Evolutionary conservation across 192 early-diverging fungal species (phyloP).

Genomic region (Funneliformis geosporum): DNA sequence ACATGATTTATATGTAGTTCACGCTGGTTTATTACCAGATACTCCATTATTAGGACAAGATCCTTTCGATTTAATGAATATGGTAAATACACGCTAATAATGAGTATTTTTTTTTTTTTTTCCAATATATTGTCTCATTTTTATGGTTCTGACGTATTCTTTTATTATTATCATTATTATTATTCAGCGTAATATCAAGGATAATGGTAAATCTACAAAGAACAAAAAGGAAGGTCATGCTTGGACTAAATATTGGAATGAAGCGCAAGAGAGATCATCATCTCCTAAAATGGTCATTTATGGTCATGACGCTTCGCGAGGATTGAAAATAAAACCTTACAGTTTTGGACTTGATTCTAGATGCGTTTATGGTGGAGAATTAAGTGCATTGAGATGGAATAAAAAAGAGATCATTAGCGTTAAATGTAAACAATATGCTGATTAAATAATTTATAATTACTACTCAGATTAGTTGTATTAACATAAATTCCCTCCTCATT

Average conservation of each 20-base stretch:
- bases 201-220: slow-evolving; percentile 41
- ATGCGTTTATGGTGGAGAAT: slow-evolving; percentile 65
- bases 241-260: slow-evolving; percentile 47
- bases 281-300: slow-evolving; percentile 53
- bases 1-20: slow-evolving; percentile 60
- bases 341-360: slow-evolving; percentile 70
- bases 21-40: slow-evolving; percentile 65
- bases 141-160: slow-evolving; percentile 19
- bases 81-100: slow-evolving; percentile 39
- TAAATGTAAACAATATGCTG: background rate
- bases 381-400: slow-evolving; percentile 53
- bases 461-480: too few relatives aligned
- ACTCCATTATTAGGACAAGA: slow-evolving; percentile 51
- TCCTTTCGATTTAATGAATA: slow-evolving; percentile 61
- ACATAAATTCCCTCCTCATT: too few relatives aligned
- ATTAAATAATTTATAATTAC: background rate
- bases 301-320: slow-evolving; percentile 69
- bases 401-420: background rate
- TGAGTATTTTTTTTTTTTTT: background rate
- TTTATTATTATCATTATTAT: slow-evolving; percentile 45
- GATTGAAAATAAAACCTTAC: slow-evolving; percentile 53
- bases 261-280: slow-evolving; percentile 29
- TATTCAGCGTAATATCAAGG: slow-evolving; percentile 49
- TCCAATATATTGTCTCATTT: slow-evolving; percentile 27
- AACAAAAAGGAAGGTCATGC: slow-evolving; percentile 40